Evolutionary conservation across 345 rosid genomes (phyloP), one percentile per base, ranked within the genome.

Genomic region (Streptanthus diversifolius): DNA sequence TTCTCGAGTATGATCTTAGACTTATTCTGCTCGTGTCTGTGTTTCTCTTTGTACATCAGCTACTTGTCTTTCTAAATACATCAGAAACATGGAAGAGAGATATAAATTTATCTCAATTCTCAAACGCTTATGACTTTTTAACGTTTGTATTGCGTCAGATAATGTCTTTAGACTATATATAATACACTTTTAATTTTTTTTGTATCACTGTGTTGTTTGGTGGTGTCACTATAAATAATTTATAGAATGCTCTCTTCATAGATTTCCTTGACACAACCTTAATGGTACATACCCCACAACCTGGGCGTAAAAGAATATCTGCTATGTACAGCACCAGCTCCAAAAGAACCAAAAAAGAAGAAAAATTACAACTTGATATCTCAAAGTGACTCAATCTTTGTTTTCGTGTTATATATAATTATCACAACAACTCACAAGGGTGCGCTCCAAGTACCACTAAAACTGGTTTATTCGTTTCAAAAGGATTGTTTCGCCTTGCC

Each of bases 371-470:
- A 49, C 43, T 60, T 5, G 30, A 35, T 44, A 24, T 25, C 44
- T 27, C 60, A 2, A 8, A 49, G 21, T 33, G 62, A 19, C 30
- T 67, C 13, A 51, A 66, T 66, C 45, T 68, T 71, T 40, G 51
- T 17, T 43, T 24, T 68, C 79, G 58, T 68, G 79, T 61, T 49
- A 75, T 68, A 72, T 53, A 22, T 48, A 48, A 61, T 72, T 32
- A 73, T 51, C 30, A 51, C 73, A 60, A 60, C 64, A 68, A 36
- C 68, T 58, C 48, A 47, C 71, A 54, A 65, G 66, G 14, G 45
- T 14, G 52, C 10, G 44, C 78, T 66, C 41, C 53, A 29, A 66
- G 68, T 48, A 74, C 61, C 67, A 49, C 47, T 19, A 21, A 29
- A 37, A 37, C 62, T 36, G 72, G 72, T 47, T 45, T 65, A 57